Base-by-base conservation (phyloP, 257 asterid genomes). In the Solanum etuberosum region DNA sequence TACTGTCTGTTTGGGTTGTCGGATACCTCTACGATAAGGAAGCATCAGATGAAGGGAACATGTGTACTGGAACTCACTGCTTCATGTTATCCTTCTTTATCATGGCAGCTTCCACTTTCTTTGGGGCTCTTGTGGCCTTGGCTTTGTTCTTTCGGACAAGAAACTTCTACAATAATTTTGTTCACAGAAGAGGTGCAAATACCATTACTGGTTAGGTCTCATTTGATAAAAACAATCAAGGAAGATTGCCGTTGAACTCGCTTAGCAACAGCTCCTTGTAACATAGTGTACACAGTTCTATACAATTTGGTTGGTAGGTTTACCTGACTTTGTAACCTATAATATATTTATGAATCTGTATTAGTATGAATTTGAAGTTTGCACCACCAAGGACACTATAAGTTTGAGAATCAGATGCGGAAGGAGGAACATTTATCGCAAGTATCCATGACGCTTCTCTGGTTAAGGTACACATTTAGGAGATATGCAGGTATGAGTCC, bases 1-100 rank as follows among this genome's bases (percentile, higher is more conserved):
- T 93, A 61, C 94, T 96, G 29, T 95, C 99, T 16, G 98, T 96
- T 9, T 73, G 90, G 91, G 96, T 95, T 42, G 91, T 96, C 85
- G 99, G 98, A 23, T 92, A 89, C 77, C 68, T 96, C 74, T 95
- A 96, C 15, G 98, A 96, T 88, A 92, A 87, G 91, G 91, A 92
- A 91, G 95, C 91, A 15, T 48, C 90, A 0, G 87, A 81, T 27
- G 63, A 84, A 27, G 93, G 89, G 57, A 88, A 89, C 57, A 88
- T 91, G 8, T 96, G 99, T 91, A 34, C 83, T 10, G 99, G 99
- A n/a, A 90, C 89, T 23, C 93, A 74, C 29, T 96, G 99, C 89
- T 96, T 96, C 87, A 92, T 85, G 96, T 59, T 92, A 54, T 87
- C 96, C 14, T 96, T 93, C 90, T 74, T 93, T 83, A 92, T 96